These are phyloP conservation scores for Zhuliangozyma parablackwelliae DNA, from an alignment of 1,139 yeast genomes.

Conservation along the genomic window DNA sequence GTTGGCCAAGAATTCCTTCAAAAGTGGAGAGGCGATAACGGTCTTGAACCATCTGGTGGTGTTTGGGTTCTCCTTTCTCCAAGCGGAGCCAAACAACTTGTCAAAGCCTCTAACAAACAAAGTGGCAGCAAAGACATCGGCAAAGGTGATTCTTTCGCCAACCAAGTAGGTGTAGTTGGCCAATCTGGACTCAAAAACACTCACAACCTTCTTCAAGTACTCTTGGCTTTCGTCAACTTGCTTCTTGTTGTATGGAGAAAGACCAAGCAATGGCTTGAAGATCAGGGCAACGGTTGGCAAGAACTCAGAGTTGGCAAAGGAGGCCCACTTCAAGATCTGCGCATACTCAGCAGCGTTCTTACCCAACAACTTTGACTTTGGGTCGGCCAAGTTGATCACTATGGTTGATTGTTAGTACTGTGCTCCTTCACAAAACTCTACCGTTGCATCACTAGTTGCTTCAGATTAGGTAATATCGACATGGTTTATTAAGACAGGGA, in stretches of 20 bases:
- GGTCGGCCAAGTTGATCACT: conserved; percentile 29
- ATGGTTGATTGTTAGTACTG: conserved; percentile 17
- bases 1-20: conserved; percentile 39
- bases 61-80: conserved; percentile 74
- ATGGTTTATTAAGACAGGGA: conserved; percentile 85
- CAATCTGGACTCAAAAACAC: conserved; percentile 62
- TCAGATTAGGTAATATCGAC: conserved; percentile 66
- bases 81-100: conserved; percentile 65
- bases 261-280: conserved; percentile 34
- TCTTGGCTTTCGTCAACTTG: conserved; percentile 51
- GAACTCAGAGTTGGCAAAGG: conserved; percentile 72
- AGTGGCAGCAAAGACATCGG: conserved; percentile 72
- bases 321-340: conserved; percentile 73
- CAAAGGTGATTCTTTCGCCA: conserved; percentile 84
- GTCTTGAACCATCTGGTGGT: conserved; percentile 85
- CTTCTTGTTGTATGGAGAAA: conserved; percentile 64
- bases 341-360: conserved; percentile 65
- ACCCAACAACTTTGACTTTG: conserved; percentile 50
- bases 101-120: conserved; percentile 62
- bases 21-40: conserved; percentile 52
- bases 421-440: neutral
- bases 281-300: conserved; percentile 37
- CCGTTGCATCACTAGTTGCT: conserved; percentile 3
- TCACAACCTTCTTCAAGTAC: conserved; percentile 35
- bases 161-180: conserved; percentile 79